phyloP scores from a whole-genome alignment of 2,329 filamentous ascomycete species.

The Reticulascus tulasneorum region DNA sequence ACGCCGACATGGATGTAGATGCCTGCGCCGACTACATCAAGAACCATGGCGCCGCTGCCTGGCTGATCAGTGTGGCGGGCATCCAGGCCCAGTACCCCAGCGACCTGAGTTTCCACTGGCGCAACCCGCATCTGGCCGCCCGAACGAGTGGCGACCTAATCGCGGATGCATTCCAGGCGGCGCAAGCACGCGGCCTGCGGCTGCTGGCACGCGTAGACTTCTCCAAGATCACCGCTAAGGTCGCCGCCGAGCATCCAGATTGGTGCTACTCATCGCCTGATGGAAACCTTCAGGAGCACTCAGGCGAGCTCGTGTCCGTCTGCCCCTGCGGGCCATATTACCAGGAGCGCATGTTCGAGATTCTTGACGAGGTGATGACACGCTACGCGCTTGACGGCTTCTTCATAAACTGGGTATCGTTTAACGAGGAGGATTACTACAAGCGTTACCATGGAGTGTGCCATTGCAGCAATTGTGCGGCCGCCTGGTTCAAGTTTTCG shows the following conservation, averaged over 20 bases:
- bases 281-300: conserved; percentile 13
- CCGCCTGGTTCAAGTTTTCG: conserved; percentile 8
- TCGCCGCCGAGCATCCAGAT: conserved; percentile 13
- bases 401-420: conserved; percentile 16
- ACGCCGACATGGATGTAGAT: conserved; percentile 13
- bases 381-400: conserved; percentile 15
- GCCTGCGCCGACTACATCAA: conserved; percentile 9
- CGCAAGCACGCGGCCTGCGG: conserved; percentile 5
- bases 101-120: conserved; percentile 8
- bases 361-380: conserved; percentile 13
- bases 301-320: conserved; percentile 11
- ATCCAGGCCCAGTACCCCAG: conserved; percentile 14
- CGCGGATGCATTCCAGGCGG: conserved; percentile 10
- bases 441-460: conserved; percentile 14
- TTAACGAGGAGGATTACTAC: conserved; percentile 15
- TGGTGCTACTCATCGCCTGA: conserved; percentile 13
- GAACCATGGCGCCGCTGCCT: conserved; percentile 8
- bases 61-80: conserved; percentile 12
- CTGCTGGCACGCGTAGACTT: conserved; percentile 15
- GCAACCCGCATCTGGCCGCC: conserved; percentile 6
- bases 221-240: conserved; percentile 8
- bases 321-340: conserved; percentile 14
- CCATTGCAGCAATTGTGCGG: conserved; percentile 12
- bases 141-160: conserved; percentile 13
- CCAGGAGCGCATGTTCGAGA: conserved; percentile 14